These are phyloP conservation scores for Rheum nobile DNA, from an alignment of 148 eudicot genomes.

Conservation along the genomic window DNA sequence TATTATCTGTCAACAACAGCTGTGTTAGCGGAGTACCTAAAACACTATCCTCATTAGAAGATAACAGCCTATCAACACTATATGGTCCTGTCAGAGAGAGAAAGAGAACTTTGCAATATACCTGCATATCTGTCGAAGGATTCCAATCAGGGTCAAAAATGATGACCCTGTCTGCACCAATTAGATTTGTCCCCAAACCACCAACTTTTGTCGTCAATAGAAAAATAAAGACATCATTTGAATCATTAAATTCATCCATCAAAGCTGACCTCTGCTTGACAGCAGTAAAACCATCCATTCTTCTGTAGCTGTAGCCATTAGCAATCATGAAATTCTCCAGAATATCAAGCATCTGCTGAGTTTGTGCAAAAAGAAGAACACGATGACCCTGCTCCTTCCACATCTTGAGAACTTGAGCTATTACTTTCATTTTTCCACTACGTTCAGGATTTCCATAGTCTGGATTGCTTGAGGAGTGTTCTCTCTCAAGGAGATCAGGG, in stretches of 20 bases:
- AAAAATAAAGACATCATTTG: conserved; percentile 65
- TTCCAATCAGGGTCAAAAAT: conserved; percentile 99
- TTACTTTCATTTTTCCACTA: conserved; percentile 94
- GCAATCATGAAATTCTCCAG: conserved; percentile 62
- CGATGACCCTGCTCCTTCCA: conserved; percentile 98
- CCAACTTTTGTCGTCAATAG: conserved; percentile 93
- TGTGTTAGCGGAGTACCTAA: not conserved
- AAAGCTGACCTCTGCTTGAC: conserved; percentile 81
- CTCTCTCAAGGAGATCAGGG: conserved; percentile 97
- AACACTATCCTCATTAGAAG: not conserved
- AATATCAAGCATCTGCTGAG: conserved; percentile 99
- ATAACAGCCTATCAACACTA: not conserved
- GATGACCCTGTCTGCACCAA: conserved; percentile 93
- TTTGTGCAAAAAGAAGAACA: conserved; percentile 88
- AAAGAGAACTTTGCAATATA: conserved; percentile 8
- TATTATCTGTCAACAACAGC: not conserved
- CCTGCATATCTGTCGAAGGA: conserved; percentile 99
- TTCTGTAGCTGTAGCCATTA: conserved; percentile 58
- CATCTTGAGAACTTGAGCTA: conserved; percentile 71
- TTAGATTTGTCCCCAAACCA: conserved; percentile 94
- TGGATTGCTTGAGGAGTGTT: conserved; percentile 61
- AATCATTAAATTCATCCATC: conserved; percentile 88
- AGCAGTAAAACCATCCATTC: conserved; percentile 95
- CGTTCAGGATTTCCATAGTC: conserved; percentile 95
- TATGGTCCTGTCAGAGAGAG: not conserved